Conservation (phyloP, 176 grass and related monocot genomes). For the Thinopyrum elongatum region DNA sequence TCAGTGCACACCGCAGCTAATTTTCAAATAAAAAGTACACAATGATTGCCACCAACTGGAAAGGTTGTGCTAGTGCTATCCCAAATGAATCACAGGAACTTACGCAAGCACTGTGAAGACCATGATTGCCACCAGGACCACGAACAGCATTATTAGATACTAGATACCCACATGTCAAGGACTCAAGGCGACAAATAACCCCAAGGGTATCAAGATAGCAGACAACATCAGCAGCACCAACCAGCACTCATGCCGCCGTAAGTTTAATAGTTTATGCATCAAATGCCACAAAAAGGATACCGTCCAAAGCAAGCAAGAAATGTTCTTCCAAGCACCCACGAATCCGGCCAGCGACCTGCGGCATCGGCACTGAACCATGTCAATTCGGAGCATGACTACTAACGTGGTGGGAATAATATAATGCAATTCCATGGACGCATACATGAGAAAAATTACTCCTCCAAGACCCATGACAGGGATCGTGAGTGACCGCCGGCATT, state of each 20-base stretch:
- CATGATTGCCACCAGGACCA: slow-evolving; percentile 91
- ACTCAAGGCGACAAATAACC: slow-evolving; percentile 53
- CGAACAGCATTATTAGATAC: slow-evolving; percentile 81
- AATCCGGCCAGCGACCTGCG: slow-evolving; percentile 93
- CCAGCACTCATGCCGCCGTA: slow-evolving; percentile 17
- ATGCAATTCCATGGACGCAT: slow-evolving; percentile 10
- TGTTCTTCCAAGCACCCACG: slow-evolving; percentile 87
- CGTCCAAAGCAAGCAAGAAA: slow-evolving; percentile 76
- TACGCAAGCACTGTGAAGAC: slow-evolving; percentile 90
- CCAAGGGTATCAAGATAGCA: slow-evolving; percentile 22
- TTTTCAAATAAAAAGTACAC: slow-evolving; percentile 26
- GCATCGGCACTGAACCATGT: slow-evolving; percentile 13
- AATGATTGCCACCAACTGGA: slow-evolving; percentile 12
- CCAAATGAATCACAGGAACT: slow-evolving; percentile 34
- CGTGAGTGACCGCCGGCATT: slow-evolving; percentile 77
- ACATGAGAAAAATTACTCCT: slow-evolving; percentile 84
- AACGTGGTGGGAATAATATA: neutral
- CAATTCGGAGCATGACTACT: neutral
- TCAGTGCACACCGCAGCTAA: neutral
- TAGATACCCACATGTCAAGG: slow-evolving; percentile 57
- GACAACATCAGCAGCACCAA: neutral
- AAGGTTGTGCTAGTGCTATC: neutral
- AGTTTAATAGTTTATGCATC: slow-evolving; percentile 3
- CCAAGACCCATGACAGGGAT: slow-evolving; percentile 86
- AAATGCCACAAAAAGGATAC: slow-evolving; percentile 67